Evolutionary conservation across 805 yeast genomes (phyloP), one percentile per base, ranked within the genome.

Genomic region (Barnettozyma sucrosica): DNA sequence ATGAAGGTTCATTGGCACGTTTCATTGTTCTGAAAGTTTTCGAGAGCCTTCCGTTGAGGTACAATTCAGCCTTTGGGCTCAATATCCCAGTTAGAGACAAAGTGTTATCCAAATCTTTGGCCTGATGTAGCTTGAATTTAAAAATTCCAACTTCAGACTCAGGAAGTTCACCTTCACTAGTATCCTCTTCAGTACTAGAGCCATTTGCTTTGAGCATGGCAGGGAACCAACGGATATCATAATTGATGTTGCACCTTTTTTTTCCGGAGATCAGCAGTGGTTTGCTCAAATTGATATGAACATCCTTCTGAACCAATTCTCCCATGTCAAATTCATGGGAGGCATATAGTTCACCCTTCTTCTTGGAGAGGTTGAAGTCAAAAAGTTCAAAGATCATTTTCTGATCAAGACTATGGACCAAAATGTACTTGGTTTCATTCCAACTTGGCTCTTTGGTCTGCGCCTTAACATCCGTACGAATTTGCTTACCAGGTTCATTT

Each of bases 101-200:
- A 4, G 79, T 63, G 16, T 67, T 59, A 56, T 82, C 85, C 60
- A 86, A 70, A 41, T 76, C 71, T 44, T 70, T 72, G 20, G 86
- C 88, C 50, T 77, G 76, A 51, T 82, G 81, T 43, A 86, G 64
- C 10, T 73, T 72, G 36, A 85, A 57, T 57, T 83, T 85, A 65
- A 84, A 68, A 49, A 86, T 80, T 70, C 93, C 95, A 44, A 80
- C 79, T 56, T 84, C 89, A n/a, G 81, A 65, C 45, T 80, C 83
- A 10, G 78, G 77, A 21, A 53, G 47, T 4, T 56, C 62, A 21
- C 54, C 59, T 18, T 63, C 66, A 32, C 58, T 62, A 18, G 59
- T 56, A 24, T 63, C 66, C 18, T 61, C 66, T 10, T 49, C 56
- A 7, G 44, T 44, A 11, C 53, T 51, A 23, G 58, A 47, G 14